Evolutionary conservation across 441 rosid genomes (phyloP).

Genomic region (Croton laevigatus): DNA sequence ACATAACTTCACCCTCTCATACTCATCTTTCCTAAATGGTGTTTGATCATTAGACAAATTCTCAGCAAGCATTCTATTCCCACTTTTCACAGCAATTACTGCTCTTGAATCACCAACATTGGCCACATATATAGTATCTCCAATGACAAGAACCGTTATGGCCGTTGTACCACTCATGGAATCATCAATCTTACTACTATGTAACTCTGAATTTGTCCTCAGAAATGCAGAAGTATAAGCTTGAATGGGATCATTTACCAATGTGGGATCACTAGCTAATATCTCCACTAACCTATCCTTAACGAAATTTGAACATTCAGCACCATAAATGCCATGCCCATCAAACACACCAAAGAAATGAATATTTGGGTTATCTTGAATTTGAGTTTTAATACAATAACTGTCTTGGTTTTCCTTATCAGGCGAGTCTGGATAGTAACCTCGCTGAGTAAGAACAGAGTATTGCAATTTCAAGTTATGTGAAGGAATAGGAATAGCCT

Average conservation of each 20-base stretch:
- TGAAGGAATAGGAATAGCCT: slow-evolving; percentile 60
- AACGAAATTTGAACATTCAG: slow-evolving; percentile 77
- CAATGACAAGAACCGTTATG: slow-evolving; percentile 82
- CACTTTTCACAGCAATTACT: slow-evolving; percentile 62
- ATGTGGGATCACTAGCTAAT: slow-evolving; percentile 50
- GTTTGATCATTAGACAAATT: slow-evolving; percentile 91
- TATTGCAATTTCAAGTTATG: slow-evolving; percentile 65
- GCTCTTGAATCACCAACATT: slow-evolving; percentile 98
- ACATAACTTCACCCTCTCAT: slow-evolving; percentile 76
- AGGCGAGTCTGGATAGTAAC: slow-evolving; percentile 77
- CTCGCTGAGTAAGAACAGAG: slow-evolving; percentile 73
- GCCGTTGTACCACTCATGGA: slow-evolving; percentile 94
- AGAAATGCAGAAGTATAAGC: slow-evolving; percentile 69
- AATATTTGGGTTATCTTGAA: slow-evolving; percentile 82
- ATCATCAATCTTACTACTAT: slow-evolving; percentile 73
- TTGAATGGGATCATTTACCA: slow-evolving; percentile 70
- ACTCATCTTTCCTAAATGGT: slow-evolving; percentile 92
- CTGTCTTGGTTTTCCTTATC: slow-evolving; percentile 88
- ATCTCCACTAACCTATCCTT: slow-evolving; percentile 70
- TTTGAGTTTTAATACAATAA: slow-evolving; percentile 63
- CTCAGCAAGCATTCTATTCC: slow-evolving; percentile 58
- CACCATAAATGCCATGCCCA: slow-evolving; percentile 82
- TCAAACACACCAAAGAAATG: slow-evolving; percentile 97
- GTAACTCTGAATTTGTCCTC: slow-evolving; percentile 63
- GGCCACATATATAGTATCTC: slow-evolving; percentile 73